Evolutionary conservation across 1,139 yeast genomes (phyloP).

Genomic region (Pichia sp.): DNA sequence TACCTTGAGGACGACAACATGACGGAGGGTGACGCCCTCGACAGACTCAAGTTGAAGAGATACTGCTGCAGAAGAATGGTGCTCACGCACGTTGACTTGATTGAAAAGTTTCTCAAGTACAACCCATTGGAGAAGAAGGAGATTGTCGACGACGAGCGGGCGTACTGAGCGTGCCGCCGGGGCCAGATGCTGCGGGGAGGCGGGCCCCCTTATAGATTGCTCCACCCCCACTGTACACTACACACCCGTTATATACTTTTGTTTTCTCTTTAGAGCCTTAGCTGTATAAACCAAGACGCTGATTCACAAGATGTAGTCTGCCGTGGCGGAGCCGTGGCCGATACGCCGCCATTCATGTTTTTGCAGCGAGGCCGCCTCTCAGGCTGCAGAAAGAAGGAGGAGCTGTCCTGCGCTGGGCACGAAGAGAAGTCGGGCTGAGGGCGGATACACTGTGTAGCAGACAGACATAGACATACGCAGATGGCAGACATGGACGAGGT

Average conservation of each 20-base stretch:
- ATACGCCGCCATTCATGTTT: neutral
- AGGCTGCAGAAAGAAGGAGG: too few species aligned
- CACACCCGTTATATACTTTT: neutral
- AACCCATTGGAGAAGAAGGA: slow-evolving; percentile 95
- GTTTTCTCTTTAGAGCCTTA: neutral
- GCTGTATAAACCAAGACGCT: neutral
- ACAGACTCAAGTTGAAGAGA: slow-evolving; percentile 84
- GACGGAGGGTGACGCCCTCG: slow-evolving; percentile 94
- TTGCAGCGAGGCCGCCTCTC: neutral
- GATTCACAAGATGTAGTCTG: neutral
- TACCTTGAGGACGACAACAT: slow-evolving; percentile 85
- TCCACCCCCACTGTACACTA: neutral
- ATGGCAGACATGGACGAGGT: slow-evolving; percentile 15
- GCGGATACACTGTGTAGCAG: too few species aligned
- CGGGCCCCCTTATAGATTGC: too few species aligned
- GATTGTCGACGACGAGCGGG: slow-evolving; percentile 29
- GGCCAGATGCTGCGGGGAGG: too few species aligned
- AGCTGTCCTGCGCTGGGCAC: too few species aligned
- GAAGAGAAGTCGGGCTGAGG: too few species aligned
- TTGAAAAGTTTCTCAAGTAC: slow-evolving; percentile 94
- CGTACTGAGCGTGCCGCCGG: slow-evolving; percentile 13
- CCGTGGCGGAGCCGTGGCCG: neutral
- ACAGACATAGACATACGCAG: too few species aligned
- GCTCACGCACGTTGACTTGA: slow-evolving; percentile 93
- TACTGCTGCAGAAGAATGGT: slow-evolving; percentile 99